These are phyloP conservation scores for Geotrichum bryndzae DNA, from an alignment of 1,139 yeast species.

Conservation along the genomic window DNA sequence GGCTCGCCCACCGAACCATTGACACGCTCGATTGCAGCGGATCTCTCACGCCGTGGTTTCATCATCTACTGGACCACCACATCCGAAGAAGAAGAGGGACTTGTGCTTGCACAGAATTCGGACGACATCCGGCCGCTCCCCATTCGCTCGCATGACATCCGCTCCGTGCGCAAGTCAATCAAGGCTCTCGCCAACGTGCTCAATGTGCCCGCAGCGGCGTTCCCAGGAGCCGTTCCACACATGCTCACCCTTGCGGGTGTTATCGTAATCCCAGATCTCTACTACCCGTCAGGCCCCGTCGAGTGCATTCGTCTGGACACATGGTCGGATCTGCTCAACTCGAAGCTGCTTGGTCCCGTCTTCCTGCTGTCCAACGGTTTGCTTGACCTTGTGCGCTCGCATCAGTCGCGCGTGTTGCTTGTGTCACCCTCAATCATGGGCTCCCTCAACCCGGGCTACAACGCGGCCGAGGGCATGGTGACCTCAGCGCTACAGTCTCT, in stretches of 20 bases:
- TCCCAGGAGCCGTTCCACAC: constrained; percentile 52
- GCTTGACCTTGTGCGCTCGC: constrained; percentile 48
- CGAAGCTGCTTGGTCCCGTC: constrained; percentile 45
- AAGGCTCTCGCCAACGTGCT: constrained; percentile 39
- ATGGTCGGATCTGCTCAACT: constrained; percentile 48
- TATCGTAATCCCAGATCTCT: constrained; percentile 58
- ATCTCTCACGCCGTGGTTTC: constrained; percentile 72
- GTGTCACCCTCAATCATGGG: constrained; percentile 40
- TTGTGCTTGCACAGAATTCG: constrained; percentile 49
- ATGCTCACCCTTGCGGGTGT: constrained; percentile 49
- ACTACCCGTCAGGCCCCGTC: constrained; percentile 64
- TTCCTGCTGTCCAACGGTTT: constrained; percentile 54
- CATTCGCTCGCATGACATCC: constrained; percentile 42
- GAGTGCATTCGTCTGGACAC: constrained; percentile 50
- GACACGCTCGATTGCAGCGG: constrained; percentile 63
- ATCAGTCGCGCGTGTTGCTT: constrained; percentile 38
- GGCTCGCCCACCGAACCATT: constrained; percentile 78
- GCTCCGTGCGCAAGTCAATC: constrained; percentile 36
- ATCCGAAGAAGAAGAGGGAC: constrained; percentile 56
- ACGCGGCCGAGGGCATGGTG: constrained; percentile 38
- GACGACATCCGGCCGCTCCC: constrained; percentile 53
- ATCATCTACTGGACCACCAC: constrained; percentile 70
- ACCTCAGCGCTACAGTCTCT: constrained; percentile 35
- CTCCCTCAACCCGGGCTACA: constrained; percentile 38
- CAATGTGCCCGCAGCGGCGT: constrained; percentile 40